Evolutionary conservation across 2,329 filamentous ascomycete genomes (phyloP).

Genomic region (Venturia aucupariae): DNA sequence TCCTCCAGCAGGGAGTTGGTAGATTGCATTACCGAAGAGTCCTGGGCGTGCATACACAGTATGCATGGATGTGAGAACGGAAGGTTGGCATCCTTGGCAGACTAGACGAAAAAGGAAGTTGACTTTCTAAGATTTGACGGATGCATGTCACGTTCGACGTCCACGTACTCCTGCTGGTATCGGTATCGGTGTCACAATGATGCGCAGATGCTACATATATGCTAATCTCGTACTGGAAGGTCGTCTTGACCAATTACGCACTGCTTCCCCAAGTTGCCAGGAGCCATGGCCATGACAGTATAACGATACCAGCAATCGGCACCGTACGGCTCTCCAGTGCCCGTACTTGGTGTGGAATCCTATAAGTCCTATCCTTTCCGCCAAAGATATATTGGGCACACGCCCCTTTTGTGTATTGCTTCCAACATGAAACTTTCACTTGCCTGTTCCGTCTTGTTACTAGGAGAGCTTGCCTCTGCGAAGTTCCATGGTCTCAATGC

Average conservation of each 20-base stretch:
- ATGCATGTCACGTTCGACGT: not conserved
- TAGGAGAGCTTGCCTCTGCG: not conserved
- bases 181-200: too few species aligned
- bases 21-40: too few species aligned
- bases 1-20: conserved; percentile 10
- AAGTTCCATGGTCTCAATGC: not conserved
- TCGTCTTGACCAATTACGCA: not conserved
- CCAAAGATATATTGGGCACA: not conserved
- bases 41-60: too few species aligned
- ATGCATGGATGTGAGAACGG: too few species aligned
- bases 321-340: too few species aligned
- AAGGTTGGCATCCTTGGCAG: too few species aligned
- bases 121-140: not conserved
- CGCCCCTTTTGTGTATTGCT: too few species aligned
- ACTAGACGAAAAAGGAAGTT: not conserved
- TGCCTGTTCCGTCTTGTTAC: not conserved
- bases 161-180: too few species aligned
- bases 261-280: not conserved
- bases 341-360: too few species aligned
- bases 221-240: not conserved
- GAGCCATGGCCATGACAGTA: not conserved
- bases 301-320: not conserved
- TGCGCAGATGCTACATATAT: too few species aligned
- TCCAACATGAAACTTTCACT: not conserved
- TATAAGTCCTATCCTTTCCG: not conserved